These are phyloP conservation scores for Monosporozyma aquatica DNA, from an alignment of 805 yeast genomes.

Conservation along the genomic window DNA sequence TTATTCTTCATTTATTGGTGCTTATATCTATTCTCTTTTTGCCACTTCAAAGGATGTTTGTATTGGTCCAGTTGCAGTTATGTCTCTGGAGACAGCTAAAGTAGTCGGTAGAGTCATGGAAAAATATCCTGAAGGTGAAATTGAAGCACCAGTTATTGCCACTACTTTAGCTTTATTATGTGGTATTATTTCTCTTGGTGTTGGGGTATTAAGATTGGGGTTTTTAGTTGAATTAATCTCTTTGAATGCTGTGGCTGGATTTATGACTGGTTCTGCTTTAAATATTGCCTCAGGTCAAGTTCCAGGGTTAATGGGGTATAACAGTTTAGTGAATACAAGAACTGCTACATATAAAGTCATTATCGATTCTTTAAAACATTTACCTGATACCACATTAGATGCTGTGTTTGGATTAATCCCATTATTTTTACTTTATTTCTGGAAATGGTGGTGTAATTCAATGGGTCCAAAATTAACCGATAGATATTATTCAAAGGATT, in stretches of 20 bases:
- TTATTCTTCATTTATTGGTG: conserved; percentile 88
- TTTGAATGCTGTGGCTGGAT: conserved; percentile 85
- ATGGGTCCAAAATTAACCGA: conserved; percentile 53
- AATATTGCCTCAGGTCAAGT: conserved; percentile 77
- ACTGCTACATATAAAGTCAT: conserved; percentile 60
- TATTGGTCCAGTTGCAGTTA: conserved; percentile 95
- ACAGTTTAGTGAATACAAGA: conserved; percentile 59
- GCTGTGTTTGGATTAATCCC: conserved; percentile 86
- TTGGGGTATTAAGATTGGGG: conserved; percentile 78
- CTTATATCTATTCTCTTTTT: conserved; percentile 76
- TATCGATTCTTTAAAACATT: conserved; percentile 60
- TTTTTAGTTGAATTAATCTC: conserved; percentile 85
- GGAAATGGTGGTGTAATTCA: conserved; percentile 55
- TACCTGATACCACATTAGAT: conserved; percentile 59
- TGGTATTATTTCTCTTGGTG: conserved; percentile 76
- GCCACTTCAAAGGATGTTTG: conserved; percentile 95
- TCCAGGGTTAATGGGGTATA: conserved; percentile 76
- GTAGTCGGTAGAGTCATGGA: conserved; percentile 57
- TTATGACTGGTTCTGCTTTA: conserved; percentile 91
- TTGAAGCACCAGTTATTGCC: conserved; percentile 64
- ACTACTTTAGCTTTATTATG: conserved; percentile 70
- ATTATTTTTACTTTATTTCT: conserved; percentile 56
- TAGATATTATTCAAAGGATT: conserved; percentile 31
- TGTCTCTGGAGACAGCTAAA: conserved; percentile 79
- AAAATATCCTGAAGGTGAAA: conserved; percentile 35